phyloP scores from a whole-genome alignment of 148 eudicot genomes.

The Silene latifolia region DNA sequence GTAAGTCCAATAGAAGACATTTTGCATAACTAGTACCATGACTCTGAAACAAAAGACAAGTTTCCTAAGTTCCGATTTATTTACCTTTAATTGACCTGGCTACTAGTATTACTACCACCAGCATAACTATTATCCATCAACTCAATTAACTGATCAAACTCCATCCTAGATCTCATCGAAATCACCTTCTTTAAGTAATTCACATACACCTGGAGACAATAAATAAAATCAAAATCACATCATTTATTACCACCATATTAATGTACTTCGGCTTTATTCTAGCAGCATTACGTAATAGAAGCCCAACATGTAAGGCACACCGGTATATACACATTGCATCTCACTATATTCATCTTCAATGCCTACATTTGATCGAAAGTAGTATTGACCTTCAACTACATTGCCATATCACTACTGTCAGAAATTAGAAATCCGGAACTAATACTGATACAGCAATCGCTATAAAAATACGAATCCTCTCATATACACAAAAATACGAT shows the following conservation, averaged over 20 bases:
- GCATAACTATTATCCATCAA: slow-evolving; percentile 45
- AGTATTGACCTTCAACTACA: not conserved
- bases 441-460: too few relatives aligned
- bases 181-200: slow-evolving; percentile 77
- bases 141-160: slow-evolving; percentile 74
- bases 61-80: too few relatives aligned
- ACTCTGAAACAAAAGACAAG: too few relatives aligned
- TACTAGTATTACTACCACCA: slow-evolving; percentile 13
- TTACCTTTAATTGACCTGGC: slow-evolving; percentile 53
- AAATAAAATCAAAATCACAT: not conserved
- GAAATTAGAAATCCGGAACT: too few relatives aligned
- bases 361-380: too few relatives aligned
- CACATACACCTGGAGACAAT: slow-evolving; percentile 66
- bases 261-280: not conserved
- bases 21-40: too few relatives aligned
- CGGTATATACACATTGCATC: too few relatives aligned
- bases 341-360: too few relatives aligned
- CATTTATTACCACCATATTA: not conserved
- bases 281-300: not conserved
- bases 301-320: too few relatives aligned
- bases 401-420: not conserved
- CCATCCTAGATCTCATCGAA: slow-evolving; percentile 70
- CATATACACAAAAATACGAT: too few relatives aligned
- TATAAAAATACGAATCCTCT: too few relatives aligned
- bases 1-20: too few relatives aligned